A percentile compares a stretch with the other conserved stretches of the same genome.
phyloP scores from a whole-genome alignment of 176 grass and related monocot species.

The Ensete ventricosum region DNA sequence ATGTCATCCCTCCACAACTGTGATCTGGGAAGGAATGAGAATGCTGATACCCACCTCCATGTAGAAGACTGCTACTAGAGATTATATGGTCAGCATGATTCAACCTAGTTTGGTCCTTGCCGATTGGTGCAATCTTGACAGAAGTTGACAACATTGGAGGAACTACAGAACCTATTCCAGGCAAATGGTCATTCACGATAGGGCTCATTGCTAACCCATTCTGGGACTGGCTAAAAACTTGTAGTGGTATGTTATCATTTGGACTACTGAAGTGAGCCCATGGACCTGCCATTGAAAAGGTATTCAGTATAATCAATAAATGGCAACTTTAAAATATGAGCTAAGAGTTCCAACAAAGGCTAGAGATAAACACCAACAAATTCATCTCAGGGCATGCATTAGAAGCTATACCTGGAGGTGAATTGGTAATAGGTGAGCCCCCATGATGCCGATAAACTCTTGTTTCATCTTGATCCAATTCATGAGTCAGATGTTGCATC shows the following conservation, averaged over 20 bases:
- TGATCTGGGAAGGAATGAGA: slow-evolving; percentile 39
- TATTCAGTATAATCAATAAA: not conserved
- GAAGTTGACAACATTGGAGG: slow-evolving; percentile 20
- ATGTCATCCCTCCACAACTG: slow-evolving; percentile 24
- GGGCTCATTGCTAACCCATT: slow-evolving; percentile 26
- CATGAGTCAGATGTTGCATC: slow-evolving; percentile 75
- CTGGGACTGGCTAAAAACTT: slow-evolving; percentile 23
- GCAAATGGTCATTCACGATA: slow-evolving; percentile 24
- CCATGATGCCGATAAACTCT: slow-evolving; percentile 56
- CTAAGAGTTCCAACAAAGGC: not conserved
- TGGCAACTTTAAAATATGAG: too few species aligned
- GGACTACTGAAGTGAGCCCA: slow-evolving; percentile 41
- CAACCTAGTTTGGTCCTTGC: slow-evolving; percentile 29
- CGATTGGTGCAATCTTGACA: slow-evolving; percentile 26
- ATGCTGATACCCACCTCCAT: not conserved
- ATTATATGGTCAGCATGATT: slow-evolving; percentile 8
- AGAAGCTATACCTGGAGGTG: slow-evolving; percentile 66
- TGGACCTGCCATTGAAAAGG: slow-evolving; percentile 27
- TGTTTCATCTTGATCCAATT: slow-evolving; percentile 75
- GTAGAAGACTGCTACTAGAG: slow-evolving; percentile 9
- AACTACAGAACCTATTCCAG: slow-evolving; percentile 30
- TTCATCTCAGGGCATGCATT: not conserved
- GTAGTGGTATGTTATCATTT: slow-evolving; percentile 28
- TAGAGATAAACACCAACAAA: not conserved
- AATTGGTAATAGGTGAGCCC: slow-evolving; percentile 76